Evolutionary conservation across 441 rosid genomes (phyloP).

Genomic region (Populus tomentosa): DNA sequence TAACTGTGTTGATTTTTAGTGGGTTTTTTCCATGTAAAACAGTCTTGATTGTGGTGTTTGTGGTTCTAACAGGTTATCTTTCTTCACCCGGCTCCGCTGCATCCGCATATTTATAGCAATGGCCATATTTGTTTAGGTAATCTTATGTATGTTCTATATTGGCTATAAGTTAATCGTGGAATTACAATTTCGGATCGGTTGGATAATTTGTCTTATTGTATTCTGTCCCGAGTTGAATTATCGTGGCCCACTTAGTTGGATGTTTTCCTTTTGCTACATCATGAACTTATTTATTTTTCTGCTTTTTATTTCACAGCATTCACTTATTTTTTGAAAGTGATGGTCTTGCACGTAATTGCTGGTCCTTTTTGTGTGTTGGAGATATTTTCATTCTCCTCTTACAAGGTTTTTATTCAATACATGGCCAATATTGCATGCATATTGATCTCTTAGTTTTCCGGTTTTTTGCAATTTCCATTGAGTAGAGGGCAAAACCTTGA

Average conservation of each 20-base stretch:
- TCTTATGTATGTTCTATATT: not conserved
- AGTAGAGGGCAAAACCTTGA: not conserved
- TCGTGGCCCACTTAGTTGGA: constrained; percentile 11
- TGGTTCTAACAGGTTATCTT: constrained; percentile 64
- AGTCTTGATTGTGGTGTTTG: not conserved
- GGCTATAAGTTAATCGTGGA: not conserved
- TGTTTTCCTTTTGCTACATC: constrained; percentile 8
- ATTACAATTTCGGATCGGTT: not conserved
- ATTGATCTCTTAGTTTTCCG: not conserved
- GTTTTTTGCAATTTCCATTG: not conserved
- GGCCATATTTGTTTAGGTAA: constrained; percentile 98
- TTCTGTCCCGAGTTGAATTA: constrained; percentile 4
- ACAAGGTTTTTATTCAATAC: constrained; percentile 3
- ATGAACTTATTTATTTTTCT: constrained; percentile 6
- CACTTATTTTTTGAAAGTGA: constrained; percentile 14
- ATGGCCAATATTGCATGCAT: not conserved
- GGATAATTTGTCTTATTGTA: constrained; percentile 1
- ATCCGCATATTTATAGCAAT: constrained; percentile 95
- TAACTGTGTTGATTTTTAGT: not conserved
- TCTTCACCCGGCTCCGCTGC: constrained; percentile 88
- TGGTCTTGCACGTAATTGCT: not conserved
- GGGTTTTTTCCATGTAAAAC: not conserved
- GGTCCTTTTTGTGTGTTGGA: not conserved
- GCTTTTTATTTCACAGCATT: constrained; percentile 6
- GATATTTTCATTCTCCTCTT: not conserved